Evolutionary conservation across 2,329 filamentous ascomycete species (phyloP).

Genomic region (Xylariaceae sp.): DNA sequence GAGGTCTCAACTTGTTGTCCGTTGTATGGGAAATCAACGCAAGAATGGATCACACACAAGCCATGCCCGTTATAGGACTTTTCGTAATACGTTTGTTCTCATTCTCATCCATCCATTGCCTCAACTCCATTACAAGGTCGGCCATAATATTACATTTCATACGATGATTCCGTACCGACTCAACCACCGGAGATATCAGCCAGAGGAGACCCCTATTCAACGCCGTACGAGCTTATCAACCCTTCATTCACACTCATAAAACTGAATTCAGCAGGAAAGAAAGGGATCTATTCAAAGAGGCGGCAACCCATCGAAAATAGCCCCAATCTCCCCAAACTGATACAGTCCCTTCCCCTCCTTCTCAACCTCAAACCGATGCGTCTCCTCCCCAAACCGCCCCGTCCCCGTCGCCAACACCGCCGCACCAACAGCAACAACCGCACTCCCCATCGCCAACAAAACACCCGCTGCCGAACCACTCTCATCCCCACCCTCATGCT

Average conservation of each 20-base stretch:
- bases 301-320: conserved; percentile 36
- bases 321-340: conserved; percentile 44
- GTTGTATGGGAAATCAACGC: too few species aligned
- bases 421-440: conserved; percentile 34
- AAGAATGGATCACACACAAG: too few species aligned
- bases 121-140: too few species aligned
- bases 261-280: too few species aligned
- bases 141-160: background rate
- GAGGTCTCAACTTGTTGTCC: too few species aligned
- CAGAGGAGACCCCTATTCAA: background rate
- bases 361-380: conserved; percentile 40
- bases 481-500: conserved; percentile 23
- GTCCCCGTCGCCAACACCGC: conserved; percentile 38
- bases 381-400: conserved; percentile 41
- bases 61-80: too few species aligned
- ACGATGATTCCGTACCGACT: conserved; percentile 5
- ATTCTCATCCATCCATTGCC: background rate
- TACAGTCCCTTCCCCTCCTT: conserved; percentile 31
- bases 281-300: conserved; percentile 14
- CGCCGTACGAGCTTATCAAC: background rate
- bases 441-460: conserved; percentile 36
- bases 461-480: conserved; percentile 25
- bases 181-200: background rate
- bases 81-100: background rate
- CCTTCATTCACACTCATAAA: background rate